Evolutionary conservation across 306 rosid species (phyloP).

Genomic region (Fragaria nilgerrensis): DNA sequence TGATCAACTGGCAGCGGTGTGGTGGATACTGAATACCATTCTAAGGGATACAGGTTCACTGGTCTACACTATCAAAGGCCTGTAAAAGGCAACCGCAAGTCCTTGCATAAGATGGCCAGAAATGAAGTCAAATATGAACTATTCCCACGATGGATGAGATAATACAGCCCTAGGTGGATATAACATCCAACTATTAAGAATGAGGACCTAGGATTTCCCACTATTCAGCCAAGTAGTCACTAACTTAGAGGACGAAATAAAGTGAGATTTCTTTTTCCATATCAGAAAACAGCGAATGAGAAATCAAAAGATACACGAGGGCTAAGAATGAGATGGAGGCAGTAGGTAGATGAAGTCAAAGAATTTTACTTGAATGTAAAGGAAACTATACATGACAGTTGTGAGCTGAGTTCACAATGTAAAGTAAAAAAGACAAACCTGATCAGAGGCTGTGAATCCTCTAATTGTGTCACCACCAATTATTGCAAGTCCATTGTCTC

Average conservation of each 20-base stretch:
- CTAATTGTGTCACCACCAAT: slow-evolving; percentile 88
- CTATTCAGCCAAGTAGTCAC: slow-evolving; percentile 8
- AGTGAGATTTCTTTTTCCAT: background rate
- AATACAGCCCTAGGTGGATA: background rate
- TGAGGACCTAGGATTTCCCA: background rate
- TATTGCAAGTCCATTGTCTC: slow-evolving; percentile 80
- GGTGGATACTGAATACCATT: background rate
- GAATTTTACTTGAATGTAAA: background rate
- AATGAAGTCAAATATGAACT: background rate
- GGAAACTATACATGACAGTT: background rate
- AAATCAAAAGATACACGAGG: background rate
- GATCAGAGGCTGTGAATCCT: slow-evolving; percentile 85
- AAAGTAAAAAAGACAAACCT: slow-evolving; percentile 41
- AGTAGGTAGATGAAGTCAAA: background rate
- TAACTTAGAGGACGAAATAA: background rate
- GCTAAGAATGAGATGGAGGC: background rate
- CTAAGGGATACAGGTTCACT: background rate
- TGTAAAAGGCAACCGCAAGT: background rate
- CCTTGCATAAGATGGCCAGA: background rate
- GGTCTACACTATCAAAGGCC: background rate
- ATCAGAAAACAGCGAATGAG: background rate
- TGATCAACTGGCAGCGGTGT: slow-evolving; percentile 8
- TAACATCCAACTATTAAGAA: background rate
- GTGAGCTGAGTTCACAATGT: background rate
- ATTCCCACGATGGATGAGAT: background rate